A percentile compares a stretch with the other conserved stretches of the same genome.
These are phyloP conservation scores for Parathielavia hyrcaniae DNA, from an alignment of 495 filamentous ascomycete genomes.

Conservation along the genomic window DNA sequence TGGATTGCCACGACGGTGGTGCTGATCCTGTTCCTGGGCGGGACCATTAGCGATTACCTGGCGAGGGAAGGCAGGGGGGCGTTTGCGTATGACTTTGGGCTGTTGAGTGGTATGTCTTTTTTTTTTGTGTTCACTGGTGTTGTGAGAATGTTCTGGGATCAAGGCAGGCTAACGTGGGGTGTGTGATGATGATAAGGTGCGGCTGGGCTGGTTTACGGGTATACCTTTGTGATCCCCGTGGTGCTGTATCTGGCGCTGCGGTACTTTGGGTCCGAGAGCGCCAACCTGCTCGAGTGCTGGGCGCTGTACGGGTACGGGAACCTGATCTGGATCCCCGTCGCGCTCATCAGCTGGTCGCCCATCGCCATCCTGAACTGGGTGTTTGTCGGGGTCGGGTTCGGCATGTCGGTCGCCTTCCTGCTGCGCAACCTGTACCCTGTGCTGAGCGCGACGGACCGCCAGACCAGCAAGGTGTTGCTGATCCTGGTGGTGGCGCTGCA, in stretches of 20 bases:
- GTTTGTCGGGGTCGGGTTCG: slow-evolving; percentile 88
- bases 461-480: slow-evolving; percentile 82
- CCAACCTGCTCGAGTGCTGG: slow-evolving; percentile 88
- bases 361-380: slow-evolving; percentile 83
- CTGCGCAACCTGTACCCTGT: slow-evolving; percentile 91
- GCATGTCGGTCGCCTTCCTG: slow-evolving; percentile 75
- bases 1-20: slow-evolving; percentile 99
- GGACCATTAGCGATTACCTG: slow-evolving; percentile 87
- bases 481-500: slow-evolving; percentile 79
- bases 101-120: slow-evolving; percentile 57
- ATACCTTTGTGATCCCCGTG: slow-evolving; percentile 77
- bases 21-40: slow-evolving; percentile 88
- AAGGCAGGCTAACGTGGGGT: slow-evolving; percentile 20
- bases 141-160: background rate
- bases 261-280: slow-evolving; percentile 87
- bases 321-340: slow-evolving; percentile 93
- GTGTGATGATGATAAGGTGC: slow-evolving; percentile 62
- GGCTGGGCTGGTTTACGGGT: slow-evolving; percentile 87
- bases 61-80: slow-evolving; percentile 38
- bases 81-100: slow-evolving; percentile 77
- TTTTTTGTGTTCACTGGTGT: background rate
- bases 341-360: slow-evolving; percentile 81
- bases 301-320: slow-evolving; percentile 92
- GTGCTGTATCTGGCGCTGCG: slow-evolving; percentile 80
- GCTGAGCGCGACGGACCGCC: slow-evolving; percentile 82